Evolutionary conservation across 2,329 filamentous ascomycete genomes (phyloP).

Genomic region (Cladosporium sp.): DNA sequence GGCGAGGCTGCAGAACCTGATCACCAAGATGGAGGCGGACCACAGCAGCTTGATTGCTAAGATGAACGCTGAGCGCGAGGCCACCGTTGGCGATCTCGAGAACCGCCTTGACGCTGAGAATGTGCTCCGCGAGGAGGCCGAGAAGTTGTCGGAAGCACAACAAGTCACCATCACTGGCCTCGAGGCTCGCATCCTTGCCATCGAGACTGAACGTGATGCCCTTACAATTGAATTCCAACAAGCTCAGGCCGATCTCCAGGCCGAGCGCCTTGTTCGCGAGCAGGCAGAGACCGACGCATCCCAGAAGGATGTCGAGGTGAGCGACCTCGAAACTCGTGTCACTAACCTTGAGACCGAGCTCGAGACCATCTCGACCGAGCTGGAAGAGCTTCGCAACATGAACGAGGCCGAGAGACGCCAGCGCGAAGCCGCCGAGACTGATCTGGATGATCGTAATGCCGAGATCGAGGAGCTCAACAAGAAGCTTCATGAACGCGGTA

Average conservation of each 20-base stretch:
- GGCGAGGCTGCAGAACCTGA: constrained; percentile 33
- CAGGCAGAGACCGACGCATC: constrained; percentile 36
- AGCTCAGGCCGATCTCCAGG: constrained; percentile 32
- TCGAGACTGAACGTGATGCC: constrained; percentile 35
- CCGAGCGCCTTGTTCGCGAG: constrained; percentile 31
- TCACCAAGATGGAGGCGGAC: constrained; percentile 38
- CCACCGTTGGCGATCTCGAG: constrained; percentile 35
- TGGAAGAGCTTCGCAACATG: constrained; percentile 34
- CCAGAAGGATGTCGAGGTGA: constrained; percentile 34
- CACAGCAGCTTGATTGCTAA: constrained; percentile 33
- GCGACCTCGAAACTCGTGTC: constrained; percentile 35
- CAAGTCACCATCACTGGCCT: constrained; percentile 36
- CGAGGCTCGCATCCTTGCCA: constrained; percentile 33
- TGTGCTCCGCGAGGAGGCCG: constrained; percentile 35
- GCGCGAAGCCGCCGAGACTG: constrained; percentile 40
- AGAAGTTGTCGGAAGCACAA: constrained; percentile 37
- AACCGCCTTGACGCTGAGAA: constrained; percentile 34
- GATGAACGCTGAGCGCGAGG: constrained; percentile 38
- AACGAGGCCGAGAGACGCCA: constrained; percentile 40
- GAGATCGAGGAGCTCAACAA: constrained; percentile 38
- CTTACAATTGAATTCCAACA: constrained; percentile 30
- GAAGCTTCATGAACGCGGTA: constrained; percentile 38
- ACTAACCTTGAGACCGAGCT: constrained; percentile 30
- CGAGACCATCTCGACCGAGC: constrained; percentile 26
- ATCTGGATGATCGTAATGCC: constrained; percentile 39